Evolutionary conservation across 352 stramenopile species (phyloP).

Genomic region (Globisporangium lucens): DNA sequence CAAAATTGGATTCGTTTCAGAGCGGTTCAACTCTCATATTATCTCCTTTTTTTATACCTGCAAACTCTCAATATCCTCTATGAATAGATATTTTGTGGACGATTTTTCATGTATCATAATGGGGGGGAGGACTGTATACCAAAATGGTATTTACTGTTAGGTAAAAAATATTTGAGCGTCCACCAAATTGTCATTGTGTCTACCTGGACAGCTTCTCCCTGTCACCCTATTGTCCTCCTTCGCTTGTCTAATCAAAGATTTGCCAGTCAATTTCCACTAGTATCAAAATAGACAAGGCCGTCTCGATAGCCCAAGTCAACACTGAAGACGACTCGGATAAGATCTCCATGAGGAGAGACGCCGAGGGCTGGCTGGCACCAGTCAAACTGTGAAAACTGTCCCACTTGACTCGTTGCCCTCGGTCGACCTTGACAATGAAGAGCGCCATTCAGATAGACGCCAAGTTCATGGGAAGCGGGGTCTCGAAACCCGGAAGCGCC

Average conservation of each 20-base stretch:
- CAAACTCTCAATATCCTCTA: too few species aligned
- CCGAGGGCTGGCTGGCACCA: background rate
- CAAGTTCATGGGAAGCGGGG: constrained; percentile 31
- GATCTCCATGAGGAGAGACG: background rate
- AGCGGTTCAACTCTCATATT: too few species aligned
- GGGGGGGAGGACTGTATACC: too few species aligned
- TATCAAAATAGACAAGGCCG: background rate
- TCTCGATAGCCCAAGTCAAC: background rate
- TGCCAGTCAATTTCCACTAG: background rate
- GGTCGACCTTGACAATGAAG: background rate
- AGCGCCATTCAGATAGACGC: background rate
- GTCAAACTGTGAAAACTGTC: background rate
- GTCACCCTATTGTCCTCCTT: background rate
- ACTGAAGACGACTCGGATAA: background rate
- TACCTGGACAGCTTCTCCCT: background rate
- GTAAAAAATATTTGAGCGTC: too few species aligned
- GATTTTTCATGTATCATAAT: too few species aligned
- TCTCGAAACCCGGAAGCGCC: constrained; percentile 19
- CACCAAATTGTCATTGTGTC: background rate
- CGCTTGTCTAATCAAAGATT: background rate
- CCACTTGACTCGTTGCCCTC: background rate
- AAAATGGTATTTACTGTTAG: too few species aligned
- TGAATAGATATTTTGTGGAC: too few species aligned
- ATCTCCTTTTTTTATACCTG: too few species aligned
- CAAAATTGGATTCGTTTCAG: too few species aligned